Base-by-base conservation (phyloP, 108 stramenopile species). In the Parietichytrium sp. region DNA sequence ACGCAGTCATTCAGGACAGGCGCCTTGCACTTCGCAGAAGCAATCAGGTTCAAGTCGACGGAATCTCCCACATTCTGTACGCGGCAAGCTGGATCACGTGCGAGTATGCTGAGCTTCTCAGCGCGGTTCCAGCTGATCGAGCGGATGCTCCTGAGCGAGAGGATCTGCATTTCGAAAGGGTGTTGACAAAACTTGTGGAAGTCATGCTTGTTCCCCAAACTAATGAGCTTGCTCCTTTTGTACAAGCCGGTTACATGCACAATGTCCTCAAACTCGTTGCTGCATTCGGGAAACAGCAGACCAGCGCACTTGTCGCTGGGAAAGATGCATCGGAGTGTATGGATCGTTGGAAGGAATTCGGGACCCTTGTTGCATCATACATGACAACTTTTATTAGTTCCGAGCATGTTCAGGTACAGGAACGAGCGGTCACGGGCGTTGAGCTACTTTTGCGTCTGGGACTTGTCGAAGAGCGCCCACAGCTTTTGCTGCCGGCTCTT, bases 1-100 rank as follows among this genome's bases (percentile, higher is more conserved):
- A 94, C 53, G 91, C 91, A 30, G 85, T 96, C 27, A 54, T 91
- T 52, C 83, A 83, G 33, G 86, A 88, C 77, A 54, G 33, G 2
- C 29, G 51, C 12, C 6, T 82, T 25, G 85, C 79, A 20, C 26
- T 81, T 50, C 55, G 86, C 25, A 25, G 45, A 47, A 49, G 49
- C n/a, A 80, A 45, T 25, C 30, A 49, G 27, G 33, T 61, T 27
- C 30, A 36, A 0, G 78, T 23, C 81, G 88, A 80, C 84, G 86
- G 79, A 83, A 86, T 78, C 79, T 86, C 12, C 83, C 91, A 95
- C 79, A 89, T 96, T 31, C 82, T 96, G n/a, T 89, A 88, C 7
- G 94, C 94, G 3, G 91, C 96, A 47, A 96, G 96, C 36, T 98
- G 94, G 94, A 94, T 98, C 86, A 93, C 93, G 1, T 96, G 97